Base-by-base conservation (phyloP, 768 basidiomycete species). In the Leccinum aurantiacum region DNA sequence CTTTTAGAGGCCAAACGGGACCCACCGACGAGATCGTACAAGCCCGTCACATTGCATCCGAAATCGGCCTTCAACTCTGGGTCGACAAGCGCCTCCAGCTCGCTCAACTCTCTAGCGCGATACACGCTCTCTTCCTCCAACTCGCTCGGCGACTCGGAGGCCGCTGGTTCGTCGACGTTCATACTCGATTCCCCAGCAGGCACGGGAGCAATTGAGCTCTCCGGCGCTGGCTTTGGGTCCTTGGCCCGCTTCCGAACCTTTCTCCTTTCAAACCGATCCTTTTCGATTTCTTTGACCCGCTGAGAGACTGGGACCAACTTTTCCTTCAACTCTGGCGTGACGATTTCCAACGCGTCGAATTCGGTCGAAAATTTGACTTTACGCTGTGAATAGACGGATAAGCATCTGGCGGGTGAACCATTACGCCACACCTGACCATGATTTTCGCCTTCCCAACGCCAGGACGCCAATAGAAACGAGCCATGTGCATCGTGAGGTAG, bases 371-470 rank as follows among this genome's bases (percentile, higher is more conserved):
- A 98, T 75, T 94, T 97, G 61, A 99, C 95, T 80, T 88, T 90
- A 50, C 90, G 85, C 91, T 92, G 67, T 46, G 56, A 19, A 52
- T 13, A 27, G 22, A 59, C 33, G 6, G 4, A 44, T 44, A 19
- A 19, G n/a, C n/a, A 19, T 44, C 54, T 22, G 19, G n/a, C 17
- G 51, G 22, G 3, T 6, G 3, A 50, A 25, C 15, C 4, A 7
- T 17, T 31, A 25, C 0, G 58, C 6, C 29, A 66, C 76, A 29
- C 29, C 29, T 48, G 61, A 90, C 90, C 96, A 99, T 94, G 71
- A 98, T 96, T 77, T 99, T 98, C 2, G 96, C 87, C 71, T 98
- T 98, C 79, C 89, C 76, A 60, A 97, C 95, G 65, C 98, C 97
- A 38, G 84, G 80, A 60, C 93, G 80, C 97, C 97, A 99, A 57